Conservation (phyloP, 768 basidiomycete species). For the Lanmaoa pseudosensibilis region DNA sequence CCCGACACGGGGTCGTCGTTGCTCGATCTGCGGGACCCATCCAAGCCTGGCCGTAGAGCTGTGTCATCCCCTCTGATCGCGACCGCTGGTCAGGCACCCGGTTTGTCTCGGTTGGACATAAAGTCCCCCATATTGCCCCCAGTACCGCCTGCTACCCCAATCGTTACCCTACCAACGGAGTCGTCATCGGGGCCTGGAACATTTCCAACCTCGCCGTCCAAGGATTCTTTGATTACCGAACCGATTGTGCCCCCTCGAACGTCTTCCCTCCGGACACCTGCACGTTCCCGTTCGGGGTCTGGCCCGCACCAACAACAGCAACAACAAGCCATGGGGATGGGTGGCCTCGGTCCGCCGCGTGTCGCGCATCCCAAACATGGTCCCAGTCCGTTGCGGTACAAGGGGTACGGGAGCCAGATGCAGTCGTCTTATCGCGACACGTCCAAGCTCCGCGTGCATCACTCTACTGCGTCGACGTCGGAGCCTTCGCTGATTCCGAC, state of each 20-base stretch:
- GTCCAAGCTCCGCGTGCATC: constrained; percentile 57
- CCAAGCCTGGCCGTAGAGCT: constrained; percentile 51
- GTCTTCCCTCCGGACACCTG: constrained; percentile 34
- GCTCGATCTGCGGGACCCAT: constrained; percentile 67
- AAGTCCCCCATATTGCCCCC: constrained; percentile 24
- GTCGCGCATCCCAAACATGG: constrained; percentile 37
- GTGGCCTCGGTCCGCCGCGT: constrained; percentile 33
- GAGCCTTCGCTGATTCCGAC: constrained; percentile 74
- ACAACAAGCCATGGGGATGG: constrained; percentile 18
- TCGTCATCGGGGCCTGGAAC: constrained; percentile 22
- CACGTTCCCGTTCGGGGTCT: constrained; percentile 32
- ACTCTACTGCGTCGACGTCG: constrained; percentile 73
- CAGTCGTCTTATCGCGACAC: constrained; percentile 41
- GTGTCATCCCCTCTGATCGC: constrained; percentile 38
- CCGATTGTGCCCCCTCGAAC: constrained; percentile 32
- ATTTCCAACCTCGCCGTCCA: constrained; percentile 45
- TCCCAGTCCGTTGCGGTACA: constrained; percentile 45
- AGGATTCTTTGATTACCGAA: constrained; percentile 45
- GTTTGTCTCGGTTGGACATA: constrained; percentile 16
- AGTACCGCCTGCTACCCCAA: constrained; percentile 17
- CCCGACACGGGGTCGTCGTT: constrained; percentile 47
- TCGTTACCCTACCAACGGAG: constrained; percentile 27
- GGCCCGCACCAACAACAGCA: constrained; percentile 24
- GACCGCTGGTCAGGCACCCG: constrained; percentile 32
- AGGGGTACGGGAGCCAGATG: constrained; percentile 37